phyloP scores from a whole-genome alignment of 1,139 yeast genomes.

The Maudiozyma humilis region DNA sequence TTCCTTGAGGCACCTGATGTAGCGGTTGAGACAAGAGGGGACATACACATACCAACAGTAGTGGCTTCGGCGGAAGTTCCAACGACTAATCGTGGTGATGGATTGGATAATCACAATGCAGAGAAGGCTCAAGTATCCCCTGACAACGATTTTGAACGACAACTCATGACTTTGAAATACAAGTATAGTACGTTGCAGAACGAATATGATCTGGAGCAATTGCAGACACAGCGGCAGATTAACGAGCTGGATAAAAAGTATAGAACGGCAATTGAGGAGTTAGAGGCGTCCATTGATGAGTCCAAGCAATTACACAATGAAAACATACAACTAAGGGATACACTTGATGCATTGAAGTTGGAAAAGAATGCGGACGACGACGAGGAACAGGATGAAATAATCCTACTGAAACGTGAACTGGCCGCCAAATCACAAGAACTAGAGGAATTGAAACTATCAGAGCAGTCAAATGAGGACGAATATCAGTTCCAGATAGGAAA shows the following conservation, averaged over 20 bases:
- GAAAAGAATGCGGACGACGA: slow-evolving; percentile 22
- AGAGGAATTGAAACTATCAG: slow-evolving; percentile 16
- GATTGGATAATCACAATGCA: too few relatives aligned
- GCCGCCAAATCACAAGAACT: slow-evolving; percentile 14
- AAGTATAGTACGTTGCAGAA: slow-evolving; percentile 22
- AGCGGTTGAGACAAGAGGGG: background rate
- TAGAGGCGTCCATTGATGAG: slow-evolving; percentile 22
- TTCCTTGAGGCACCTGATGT: slow-evolving; percentile 37
- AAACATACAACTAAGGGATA: slow-evolving; percentile 31
- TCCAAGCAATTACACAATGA: slow-evolving; percentile 34
- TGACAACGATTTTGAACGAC: slow-evolving; percentile 8
- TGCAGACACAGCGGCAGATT: slow-evolving; percentile 21
- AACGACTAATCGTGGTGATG: too few relatives aligned
- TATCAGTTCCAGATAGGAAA: slow-evolving; percentile 15
- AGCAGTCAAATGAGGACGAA: slow-evolving; percentile 12
- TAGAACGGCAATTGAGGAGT: slow-evolving; percentile 22
- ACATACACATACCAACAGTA: background rate
- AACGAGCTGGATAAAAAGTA: slow-evolving; percentile 21
- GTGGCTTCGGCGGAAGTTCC: too few relatives aligned
- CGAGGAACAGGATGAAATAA: slow-evolving; percentile 20
- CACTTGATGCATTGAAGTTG: slow-evolving; percentile 29
- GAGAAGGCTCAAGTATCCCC: background rate
- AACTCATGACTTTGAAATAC: slow-evolving; percentile 21
- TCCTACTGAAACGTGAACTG: slow-evolving; percentile 14
- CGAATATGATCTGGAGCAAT: slow-evolving; percentile 24